Evolutionary conservation across 768 basidiomycete genomes (phyloP), one percentile per base, ranked within the genome.

Genomic region (Leccinellum albellum): DNA sequence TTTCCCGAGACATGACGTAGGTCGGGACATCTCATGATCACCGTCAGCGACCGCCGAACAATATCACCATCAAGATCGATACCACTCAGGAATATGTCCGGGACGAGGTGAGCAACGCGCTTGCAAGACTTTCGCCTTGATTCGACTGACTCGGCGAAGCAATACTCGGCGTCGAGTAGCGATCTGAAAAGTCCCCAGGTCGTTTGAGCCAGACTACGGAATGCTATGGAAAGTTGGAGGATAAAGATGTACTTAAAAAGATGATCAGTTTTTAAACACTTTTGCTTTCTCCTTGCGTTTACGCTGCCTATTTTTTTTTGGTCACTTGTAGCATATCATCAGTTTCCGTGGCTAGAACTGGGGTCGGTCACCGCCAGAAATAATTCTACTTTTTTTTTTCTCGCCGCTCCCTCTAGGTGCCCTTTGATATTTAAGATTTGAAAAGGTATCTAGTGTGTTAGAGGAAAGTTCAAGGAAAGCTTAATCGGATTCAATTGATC

Each of bases 61-160:
- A 82, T 57, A 83, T 86, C 58, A 82, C 84, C 37, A 86, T 87
- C 72, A 84, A 84, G 69, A 84, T 86, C 51, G 83, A 86, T 66
- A 85, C 84, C 4, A 84, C 78, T 24, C 80, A 84, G 49, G 84
- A 85, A 57, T 78, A 75, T 23, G 70, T 75, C 47, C 77, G 75
- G 40, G 82, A 84, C 56, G 70, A 71, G 60, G 72, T 73, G 15
- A 51, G 70, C 37, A 2, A 4, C 12, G 6, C 15, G 4, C 44
- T 21, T 20, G 37, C 37, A 37, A 23, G 29, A 3, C 26, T 13
- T n/a, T 37, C 29, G 4, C 14, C 33, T 15, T 21, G 3, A 17
- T 44, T 14, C 20, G 42, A 53, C 49, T 63, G 24, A 58, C 23
- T n/a, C 1, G 23, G 6, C 20, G 4, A 54, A 55, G 58, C 61